Percentiles rank a stretch among this genome's conserved stretches.
phyloP scores from a whole-genome alignment of 2,329 filamentous ascomycete genomes.

The Rhynchosporium agropyri region DNA sequence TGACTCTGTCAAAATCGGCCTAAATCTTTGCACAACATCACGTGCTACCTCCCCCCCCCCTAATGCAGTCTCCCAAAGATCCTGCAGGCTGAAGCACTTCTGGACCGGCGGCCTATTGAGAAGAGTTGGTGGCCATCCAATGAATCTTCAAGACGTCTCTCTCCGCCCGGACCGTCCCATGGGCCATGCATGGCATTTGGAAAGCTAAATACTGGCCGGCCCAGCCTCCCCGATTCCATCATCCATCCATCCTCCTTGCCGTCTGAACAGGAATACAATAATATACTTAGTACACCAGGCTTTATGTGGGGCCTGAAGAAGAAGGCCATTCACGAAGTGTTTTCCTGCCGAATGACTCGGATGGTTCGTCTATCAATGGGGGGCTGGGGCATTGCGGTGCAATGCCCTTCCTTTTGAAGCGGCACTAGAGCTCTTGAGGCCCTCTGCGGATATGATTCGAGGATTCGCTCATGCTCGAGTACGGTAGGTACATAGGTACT shows the following conservation, averaged over 20 bases:
- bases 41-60: not conserved
- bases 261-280: not conserved
- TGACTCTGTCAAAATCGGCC: too few species aligned
- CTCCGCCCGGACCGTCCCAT: slow-evolving; percentile 1
- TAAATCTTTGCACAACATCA: not conserved
- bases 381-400: slow-evolving; percentile 12
- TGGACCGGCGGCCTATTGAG: slow-evolving; percentile 3
- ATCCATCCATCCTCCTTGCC: slow-evolving; percentile 3
- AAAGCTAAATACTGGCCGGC: slow-evolving; percentile 12
- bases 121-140: not conserved
- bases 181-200: not conserved
- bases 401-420: slow-evolving; percentile 21
- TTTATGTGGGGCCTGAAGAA: not conserved
- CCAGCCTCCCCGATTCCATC: slow-evolving; percentile 18
- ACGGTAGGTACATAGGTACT: not conserved
- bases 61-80: slow-evolving; percentile 13
- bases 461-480: not conserved
- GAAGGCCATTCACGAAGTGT: slow-evolving; percentile 1
- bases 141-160: not conserved
- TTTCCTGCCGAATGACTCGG: slow-evolving; percentile 15
- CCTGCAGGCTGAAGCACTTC: slow-evolving; percentile 13
- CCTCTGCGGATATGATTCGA: slow-evolving; percentile 10
- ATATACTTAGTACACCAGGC: not conserved
- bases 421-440: slow-evolving; percentile 9
- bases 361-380: not conserved